Evolutionary conservation across 495 filamentous ascomycete species (phyloP).

Genomic region (Aspergillus avenaceus): DNA sequence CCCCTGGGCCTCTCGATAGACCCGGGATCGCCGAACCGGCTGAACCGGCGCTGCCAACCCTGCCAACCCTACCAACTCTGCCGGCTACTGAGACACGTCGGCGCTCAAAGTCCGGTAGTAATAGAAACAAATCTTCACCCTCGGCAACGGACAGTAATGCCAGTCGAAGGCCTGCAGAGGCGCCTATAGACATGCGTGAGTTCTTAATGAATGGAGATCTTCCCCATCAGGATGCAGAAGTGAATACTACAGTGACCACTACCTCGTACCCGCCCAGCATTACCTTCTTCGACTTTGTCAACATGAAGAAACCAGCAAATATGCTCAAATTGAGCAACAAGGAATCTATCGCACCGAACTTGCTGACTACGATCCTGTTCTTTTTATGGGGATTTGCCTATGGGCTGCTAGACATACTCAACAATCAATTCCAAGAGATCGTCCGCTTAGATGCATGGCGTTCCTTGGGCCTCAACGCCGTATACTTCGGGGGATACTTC

Average conservation of each 20-base stretch:
- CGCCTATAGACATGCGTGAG: slow-evolving; percentile 28
- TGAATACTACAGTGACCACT: slow-evolving; percentile 26
- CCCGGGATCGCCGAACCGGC: slow-evolving; percentile 1
- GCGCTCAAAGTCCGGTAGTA: not conserved
- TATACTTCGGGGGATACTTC: slow-evolving; percentile 62
- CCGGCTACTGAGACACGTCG: not conserved
- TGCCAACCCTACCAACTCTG: not conserved
- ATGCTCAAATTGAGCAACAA: slow-evolving; percentile 62
- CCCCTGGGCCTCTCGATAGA: slow-evolving; percentile 14
- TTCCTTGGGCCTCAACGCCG: slow-evolving; percentile 56
- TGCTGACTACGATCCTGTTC: slow-evolving; percentile 70
- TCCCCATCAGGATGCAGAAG: slow-evolving; percentile 25
- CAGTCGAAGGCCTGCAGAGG: slow-evolving; percentile 10
- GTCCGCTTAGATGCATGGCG: slow-evolving; percentile 43
- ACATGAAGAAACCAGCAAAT: slow-evolving; percentile 71
- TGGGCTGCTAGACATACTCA: slow-evolving; percentile 73
- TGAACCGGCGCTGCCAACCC: too few relatives aligned
- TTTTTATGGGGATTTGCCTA: slow-evolving; percentile 89
- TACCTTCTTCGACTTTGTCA: slow-evolving; percentile 78
- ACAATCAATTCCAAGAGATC: slow-evolving; percentile 53
- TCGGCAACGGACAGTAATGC: slow-evolving; percentile 9
- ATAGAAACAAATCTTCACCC: slow-evolving; percentile 13
- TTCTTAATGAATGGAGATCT: slow-evolving; percentile 29
- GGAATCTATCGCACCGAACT: slow-evolving; percentile 53
- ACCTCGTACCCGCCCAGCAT: slow-evolving; percentile 30